Evolutionary conservation across 2,329 filamentous ascomycete species (phyloP).

Genomic region (Plenodomus biglobosus): DNA sequence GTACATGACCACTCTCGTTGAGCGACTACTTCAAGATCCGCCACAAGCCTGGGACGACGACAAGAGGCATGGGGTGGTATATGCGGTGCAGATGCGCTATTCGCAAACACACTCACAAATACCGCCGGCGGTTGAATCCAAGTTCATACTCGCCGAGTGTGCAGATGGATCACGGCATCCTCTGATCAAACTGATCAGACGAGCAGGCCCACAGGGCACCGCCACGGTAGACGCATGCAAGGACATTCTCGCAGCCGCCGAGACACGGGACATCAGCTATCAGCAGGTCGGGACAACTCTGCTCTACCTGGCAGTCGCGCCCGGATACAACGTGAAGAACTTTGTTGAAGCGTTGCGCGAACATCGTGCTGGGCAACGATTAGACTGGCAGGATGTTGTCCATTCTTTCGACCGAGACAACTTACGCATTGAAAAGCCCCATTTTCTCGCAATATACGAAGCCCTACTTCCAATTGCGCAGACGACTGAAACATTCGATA

Average conservation of each 20-base stretch:
- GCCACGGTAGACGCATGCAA: slow-evolving; percentile 70
- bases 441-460: slow-evolving; percentile 80
- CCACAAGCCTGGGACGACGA: slow-evolving; percentile 81
- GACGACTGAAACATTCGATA: slow-evolving; percentile 68
- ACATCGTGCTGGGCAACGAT: slow-evolving; percentile 56
- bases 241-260: slow-evolving; percentile 59
- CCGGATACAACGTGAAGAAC: slow-evolving; percentile 66
- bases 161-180: slow-evolving; percentile 62
- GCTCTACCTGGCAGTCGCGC: slow-evolving; percentile 67
- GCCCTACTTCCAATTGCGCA: slow-evolving; percentile 72
- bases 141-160: slow-evolving; percentile 68
- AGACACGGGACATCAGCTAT: slow-evolving; percentile 69
- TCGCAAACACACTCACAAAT: slow-evolving; percentile 63
- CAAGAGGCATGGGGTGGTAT: slow-evolving; percentile 67
- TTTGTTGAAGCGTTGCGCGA: slow-evolving; percentile 62
- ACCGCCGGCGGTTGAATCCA: slow-evolving; percentile 70
- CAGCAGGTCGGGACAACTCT: slow-evolving; percentile 81
- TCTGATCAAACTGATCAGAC: slow-evolving; percentile 68
- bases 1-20: slow-evolving; percentile 78
- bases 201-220: slow-evolving; percentile 73
- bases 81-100: slow-evolving; percentile 65
- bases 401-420: slow-evolving; percentile 78
- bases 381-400: slow-evolving; percentile 71
- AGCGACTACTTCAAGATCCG: slow-evolving; percentile 83
- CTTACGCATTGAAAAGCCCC: slow-evolving; percentile 72